Base-by-base conservation (phyloP, 345 rosid species). In the Turnera subulata region DNA sequence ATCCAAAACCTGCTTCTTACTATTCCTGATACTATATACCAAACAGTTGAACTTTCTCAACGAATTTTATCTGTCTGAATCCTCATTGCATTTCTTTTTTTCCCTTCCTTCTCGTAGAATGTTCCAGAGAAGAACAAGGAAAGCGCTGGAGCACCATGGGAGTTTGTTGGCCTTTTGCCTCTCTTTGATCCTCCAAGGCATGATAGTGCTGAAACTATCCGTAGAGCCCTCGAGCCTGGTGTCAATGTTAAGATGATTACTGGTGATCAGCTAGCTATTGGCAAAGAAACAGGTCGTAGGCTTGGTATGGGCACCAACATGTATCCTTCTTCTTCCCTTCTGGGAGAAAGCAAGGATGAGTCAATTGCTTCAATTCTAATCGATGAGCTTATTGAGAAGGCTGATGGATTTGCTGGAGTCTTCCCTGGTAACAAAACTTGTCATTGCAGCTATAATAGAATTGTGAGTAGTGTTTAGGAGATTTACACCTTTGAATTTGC, bases 171-270 rank as follows among this genome's bases (percentile, higher is more conserved):
- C 57, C 89, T 89, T 24, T 50, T 93, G 73, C 99, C 96, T 55
- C 91, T 93, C 49, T 89, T 89, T 25, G 97, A 93, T 39, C 99
- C 97, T 6, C 97, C 98, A 50, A 91, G 98, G 76, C 98, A 91
- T 63, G 98, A 91, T 53, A 91, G 96, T 78, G 98, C 96, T 35
- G 98, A 91, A 73, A 91, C 98, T 57, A 91, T 91, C 46, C 84
- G 90, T 43, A 76, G 82, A 62, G 98, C 96, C 66, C 82, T 91
- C 48, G 69, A 85, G 25, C 98, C 88, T 11, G 98, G 96, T 53
- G 98, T 91, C 50, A 91, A 88, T 52, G 98, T 91, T 64, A 91
- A 91, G 81, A 91, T 91, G 98, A 91, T 91, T 51, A 91, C 96
- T 0, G 98, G 66, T 33, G 91, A 84, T 66, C 91, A 84, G 54